Conservation (phyloP, 2,329 filamentous ascomycete species). For the Spiromastix sp. region DNA sequence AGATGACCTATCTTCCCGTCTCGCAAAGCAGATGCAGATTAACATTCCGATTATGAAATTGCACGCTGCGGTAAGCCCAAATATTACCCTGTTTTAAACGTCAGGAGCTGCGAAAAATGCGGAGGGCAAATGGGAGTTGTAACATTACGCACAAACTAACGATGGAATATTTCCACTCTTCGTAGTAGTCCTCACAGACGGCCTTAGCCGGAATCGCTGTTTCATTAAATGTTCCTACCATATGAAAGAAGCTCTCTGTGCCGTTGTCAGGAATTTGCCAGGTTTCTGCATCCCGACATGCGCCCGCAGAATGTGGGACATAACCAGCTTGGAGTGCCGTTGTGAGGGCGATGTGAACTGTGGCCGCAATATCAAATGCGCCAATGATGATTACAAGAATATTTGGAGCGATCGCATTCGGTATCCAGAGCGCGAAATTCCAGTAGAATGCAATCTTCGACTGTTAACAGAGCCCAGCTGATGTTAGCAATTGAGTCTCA, state of each 20-base stretch:
- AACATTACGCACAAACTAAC: constrained; percentile 4
- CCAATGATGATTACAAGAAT: background rate
- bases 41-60: no score
- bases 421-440: constrained; percentile 6
- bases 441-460: constrained; percentile 2
- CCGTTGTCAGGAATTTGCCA: constrained; percentile 4
- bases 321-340: background rate
- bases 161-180: constrained; percentile 2
- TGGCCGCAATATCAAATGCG: constrained; percentile 1
- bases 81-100: no score
- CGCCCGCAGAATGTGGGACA: background rate
- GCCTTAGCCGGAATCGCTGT: background rate
- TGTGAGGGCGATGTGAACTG: constrained; percentile 3
- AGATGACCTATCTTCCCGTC: no score
- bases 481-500: no score
- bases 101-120: no score
- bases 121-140: no score
- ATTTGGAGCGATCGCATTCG: background rate
- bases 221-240: background rate
- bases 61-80: no score
- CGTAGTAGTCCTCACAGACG: constrained; percentile 2
- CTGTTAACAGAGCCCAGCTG: background rate
- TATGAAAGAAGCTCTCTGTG: constrained; percentile 2
- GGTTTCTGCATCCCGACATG: constrained; percentile 2
- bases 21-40: no score